phyloP scores from a whole-genome alignment of 2,329 filamentous ascomycete genomes.

The Penicillium concentricum region DNA sequence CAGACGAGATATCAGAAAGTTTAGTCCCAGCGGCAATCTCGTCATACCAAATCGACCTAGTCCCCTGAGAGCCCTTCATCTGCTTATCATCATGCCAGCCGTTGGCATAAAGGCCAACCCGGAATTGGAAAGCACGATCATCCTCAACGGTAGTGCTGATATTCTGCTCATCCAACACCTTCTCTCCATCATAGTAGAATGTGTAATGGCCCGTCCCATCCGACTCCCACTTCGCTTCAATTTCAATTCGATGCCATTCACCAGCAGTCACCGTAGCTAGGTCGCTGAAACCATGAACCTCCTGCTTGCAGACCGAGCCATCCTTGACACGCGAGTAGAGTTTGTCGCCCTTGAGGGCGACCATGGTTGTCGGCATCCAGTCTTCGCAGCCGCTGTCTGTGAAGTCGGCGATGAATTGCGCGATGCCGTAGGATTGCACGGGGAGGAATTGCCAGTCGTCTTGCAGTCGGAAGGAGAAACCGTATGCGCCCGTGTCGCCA shows the following conservation, averaged over 20 bases:
- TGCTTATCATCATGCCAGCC: constrained; percentile 48
- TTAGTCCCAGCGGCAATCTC: constrained; percentile 48
- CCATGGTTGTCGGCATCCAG: constrained; percentile 52
- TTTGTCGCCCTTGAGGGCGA: constrained; percentile 48
- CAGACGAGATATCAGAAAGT: constrained; percentile 36
- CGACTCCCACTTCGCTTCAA: constrained; percentile 49
- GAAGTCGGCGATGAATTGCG: constrained; percentile 55
- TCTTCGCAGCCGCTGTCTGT: constrained; percentile 45
- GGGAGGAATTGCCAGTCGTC: constrained; percentile 48
- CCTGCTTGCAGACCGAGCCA: constrained; percentile 40
- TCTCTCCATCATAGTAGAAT: constrained; percentile 50
- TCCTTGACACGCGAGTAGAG: constrained; percentile 46
- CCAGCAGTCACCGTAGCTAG: constrained; percentile 45
- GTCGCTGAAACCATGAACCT: constrained; percentile 32
- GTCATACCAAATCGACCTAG: constrained; percentile 53
- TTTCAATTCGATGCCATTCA: constrained; percentile 48
- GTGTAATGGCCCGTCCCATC: constrained; percentile 48
- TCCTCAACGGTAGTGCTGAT: constrained; percentile 50
- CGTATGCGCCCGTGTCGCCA: constrained; percentile 50
- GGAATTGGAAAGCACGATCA: constrained; percentile 46
- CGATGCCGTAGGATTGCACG: constrained; percentile 49
- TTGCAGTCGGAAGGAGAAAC: constrained; percentile 53
- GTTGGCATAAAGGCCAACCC: constrained; percentile 52
- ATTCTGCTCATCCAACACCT: constrained; percentile 43
- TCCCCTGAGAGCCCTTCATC: constrained; percentile 43